Percentiles rank a stretch among this genome's conserved stretches.
These are phyloP conservation scores for Oryza officinalis DNA, from an alignment of 176 grass and related monocot species.

Conservation along the genomic window DNA sequence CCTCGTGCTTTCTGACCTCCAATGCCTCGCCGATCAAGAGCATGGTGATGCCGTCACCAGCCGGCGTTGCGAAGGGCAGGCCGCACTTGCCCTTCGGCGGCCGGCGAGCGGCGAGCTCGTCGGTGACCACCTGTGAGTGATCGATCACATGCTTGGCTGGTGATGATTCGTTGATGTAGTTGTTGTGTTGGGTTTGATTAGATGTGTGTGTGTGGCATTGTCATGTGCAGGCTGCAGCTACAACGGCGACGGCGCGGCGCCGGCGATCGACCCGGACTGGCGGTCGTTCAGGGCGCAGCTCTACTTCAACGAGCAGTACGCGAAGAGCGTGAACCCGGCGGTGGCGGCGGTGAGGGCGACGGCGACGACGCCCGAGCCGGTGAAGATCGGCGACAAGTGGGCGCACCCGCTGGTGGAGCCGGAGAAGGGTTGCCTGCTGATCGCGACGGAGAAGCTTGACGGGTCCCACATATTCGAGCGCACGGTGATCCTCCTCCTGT, in stretches of 20 bases:
- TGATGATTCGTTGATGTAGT: neutral
- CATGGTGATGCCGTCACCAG: constrained; percentile 28
- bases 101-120: neutral
- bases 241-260: constrained; percentile 30
- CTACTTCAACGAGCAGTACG: constrained; percentile 51
- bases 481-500: constrained; percentile 80
- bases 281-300: constrained; percentile 72
- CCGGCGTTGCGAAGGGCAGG: constrained; percentile 10
- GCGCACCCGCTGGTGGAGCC: constrained; percentile 77
- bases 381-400: constrained; percentile 55
- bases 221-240: constrained; percentile 47
- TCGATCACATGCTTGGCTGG: neutral
- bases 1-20: constrained; percentile 57
- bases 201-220: neutral
- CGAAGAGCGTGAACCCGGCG: neutral
- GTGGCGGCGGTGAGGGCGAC: neutral
- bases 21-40: constrained; percentile 45
- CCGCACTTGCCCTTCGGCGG: neutral
- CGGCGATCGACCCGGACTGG: constrained; percentile 59
- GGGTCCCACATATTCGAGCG: constrained; percentile 96
- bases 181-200: neutral
- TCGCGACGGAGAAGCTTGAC: constrained; percentile 86
- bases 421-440: constrained; percentile 80
- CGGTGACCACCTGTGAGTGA: constrained; percentile 33
- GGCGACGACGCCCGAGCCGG: neutral